Conservation (phyloP, 495 filamentous ascomycete genomes). For the Penicillium atrosanguineum region DNA sequence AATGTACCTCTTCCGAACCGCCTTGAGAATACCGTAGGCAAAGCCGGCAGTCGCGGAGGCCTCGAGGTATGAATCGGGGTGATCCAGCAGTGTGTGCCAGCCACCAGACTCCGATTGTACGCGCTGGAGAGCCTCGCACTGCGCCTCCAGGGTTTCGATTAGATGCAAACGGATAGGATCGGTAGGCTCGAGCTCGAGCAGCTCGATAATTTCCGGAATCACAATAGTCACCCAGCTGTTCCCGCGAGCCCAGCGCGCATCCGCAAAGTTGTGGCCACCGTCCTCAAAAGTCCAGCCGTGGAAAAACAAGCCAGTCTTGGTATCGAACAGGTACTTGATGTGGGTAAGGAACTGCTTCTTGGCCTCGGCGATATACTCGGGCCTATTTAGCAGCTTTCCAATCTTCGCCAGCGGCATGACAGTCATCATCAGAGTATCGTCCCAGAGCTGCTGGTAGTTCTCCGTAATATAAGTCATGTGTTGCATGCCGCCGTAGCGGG, state of each 20-base stretch:
- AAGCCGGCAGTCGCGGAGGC: constrained; percentile 73
- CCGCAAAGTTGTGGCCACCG: constrained; percentile 68
- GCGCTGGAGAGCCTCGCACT: constrained; percentile 55
- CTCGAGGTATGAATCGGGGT: constrained; percentile 62
- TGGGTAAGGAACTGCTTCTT: constrained; percentile 71
- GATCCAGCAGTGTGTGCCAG: constrained; percentile 69
- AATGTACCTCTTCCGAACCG: constrained; percentile 64
- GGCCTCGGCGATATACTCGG: constrained; percentile 68
- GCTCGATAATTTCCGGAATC: constrained; percentile 69
- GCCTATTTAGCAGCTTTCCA: constrained; percentile 59
- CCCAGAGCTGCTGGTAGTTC: constrained; percentile 71
- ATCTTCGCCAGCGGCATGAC: constrained; percentile 75
- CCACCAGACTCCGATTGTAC: constrained; percentile 57
- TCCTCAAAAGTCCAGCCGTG: constrained; percentile 70
- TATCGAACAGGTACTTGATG: constrained; percentile 69
- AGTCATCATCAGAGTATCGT: constrained; percentile 81
- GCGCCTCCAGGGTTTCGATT: constrained; percentile 58
- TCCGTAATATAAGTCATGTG: constrained; percentile 60
- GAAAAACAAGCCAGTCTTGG: constrained; percentile 64
- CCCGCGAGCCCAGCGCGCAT: constrained; percentile 66
- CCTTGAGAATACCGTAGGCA: constrained; percentile 72
- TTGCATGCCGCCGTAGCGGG: constrained; percentile 69
- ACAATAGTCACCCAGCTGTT: constrained; percentile 72
- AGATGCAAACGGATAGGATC: constrained; percentile 63
- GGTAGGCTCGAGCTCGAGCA: constrained; percentile 52